Evolutionary conservation across 2,329 filamentous ascomycete species (phyloP), one percentile per base, ranked within the genome.

Genomic region (Sporothrix dimorphospora): DNA sequence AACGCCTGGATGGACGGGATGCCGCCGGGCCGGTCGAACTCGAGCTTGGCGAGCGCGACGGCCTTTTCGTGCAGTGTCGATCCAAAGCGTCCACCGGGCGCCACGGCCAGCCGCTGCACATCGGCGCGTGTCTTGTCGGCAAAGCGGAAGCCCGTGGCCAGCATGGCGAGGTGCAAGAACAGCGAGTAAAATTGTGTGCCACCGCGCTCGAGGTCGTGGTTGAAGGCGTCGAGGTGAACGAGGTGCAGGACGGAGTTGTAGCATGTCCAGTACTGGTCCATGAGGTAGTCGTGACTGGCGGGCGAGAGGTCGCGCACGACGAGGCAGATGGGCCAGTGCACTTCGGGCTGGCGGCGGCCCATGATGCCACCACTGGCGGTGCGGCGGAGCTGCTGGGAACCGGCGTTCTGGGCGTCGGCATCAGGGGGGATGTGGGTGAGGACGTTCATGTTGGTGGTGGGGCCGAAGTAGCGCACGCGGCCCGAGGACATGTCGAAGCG

Each of bases 1-100:
- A 74, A 69, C 24, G 74, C 74, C 59, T 74, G 72, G 21, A 75
- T 74, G 3, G 71, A 70, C 3, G 74, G 74, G 21, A 75, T 73
- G 3, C 74, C 74, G 9, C 74, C 74, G 8, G 71, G 74, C 16
- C 68, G 24, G n/a, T 75, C 72, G 9, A 75, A 59, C 67, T 75
- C 74, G 7, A 53, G 59, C 66, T 73, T 72, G 30, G 66, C 74
- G n/a, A 75, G 49, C 3, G 69, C 55, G 24, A 67, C 69, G 11
- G 72, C 72, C 65, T 73, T 72, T 30, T 75, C 70, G 38, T 75
- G 74, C 47, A 75, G 57, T 4, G 72, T 73, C 12, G 69, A 72
- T 6, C 40, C 71, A 21, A 61, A 59, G 6, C 53, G 68, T 4
- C 49, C 34, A 34, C 66, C 38, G 21, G 40, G 69, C 2, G 71